phyloP scores from a whole-genome alignment of 768 basidiomycete genomes.

The Aureoboletus auriporus region DNA sequence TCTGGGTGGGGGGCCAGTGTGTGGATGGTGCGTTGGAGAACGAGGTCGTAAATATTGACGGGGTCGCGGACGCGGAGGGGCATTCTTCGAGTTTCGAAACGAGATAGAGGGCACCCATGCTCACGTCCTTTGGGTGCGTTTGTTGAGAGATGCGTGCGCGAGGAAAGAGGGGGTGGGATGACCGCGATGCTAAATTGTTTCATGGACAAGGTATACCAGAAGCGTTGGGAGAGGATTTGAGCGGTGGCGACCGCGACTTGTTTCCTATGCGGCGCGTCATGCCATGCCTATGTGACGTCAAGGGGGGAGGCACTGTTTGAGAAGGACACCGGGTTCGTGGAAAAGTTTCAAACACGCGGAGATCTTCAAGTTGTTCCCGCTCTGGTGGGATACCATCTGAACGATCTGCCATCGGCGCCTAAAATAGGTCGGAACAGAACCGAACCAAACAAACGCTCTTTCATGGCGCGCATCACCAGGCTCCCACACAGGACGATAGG shows the following conservation, averaged over 20 bases:
- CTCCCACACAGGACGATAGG: conserved; percentile 22
- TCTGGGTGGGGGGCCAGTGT: conserved; percentile 29
- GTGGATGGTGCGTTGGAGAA: conserved; percentile 72
- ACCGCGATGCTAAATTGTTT: conserved; percentile 93
- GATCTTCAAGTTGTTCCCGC: conserved; percentile 84
- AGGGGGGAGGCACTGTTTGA: conserved; percentile 63
- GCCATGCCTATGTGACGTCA: background rate
- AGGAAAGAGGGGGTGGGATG: conserved; percentile 30
- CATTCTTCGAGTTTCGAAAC: conserved; percentile 93
- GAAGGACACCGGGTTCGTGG: conserved; percentile 87
- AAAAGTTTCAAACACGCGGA: conserved; percentile 91
- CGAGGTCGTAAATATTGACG: conserved; percentile 89
- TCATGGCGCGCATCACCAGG: conserved; percentile 23
- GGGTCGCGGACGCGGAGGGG: conserved; percentile 86
- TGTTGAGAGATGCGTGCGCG: conserved; percentile 4
- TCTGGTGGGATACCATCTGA: conserved; percentile 74
- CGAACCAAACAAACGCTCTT: too few species aligned
- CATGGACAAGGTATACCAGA: conserved; percentile 95
- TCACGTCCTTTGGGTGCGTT: conserved; percentile 58
- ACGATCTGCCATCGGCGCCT: too few species aligned
- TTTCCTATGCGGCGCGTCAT: conserved; percentile 49
- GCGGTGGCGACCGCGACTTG: conserved; percentile 97
- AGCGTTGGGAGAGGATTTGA: conserved; percentile 93
- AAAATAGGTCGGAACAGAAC: too few species aligned
- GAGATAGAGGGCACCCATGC: conserved; percentile 84